Base-by-base conservation (phyloP, 2,329 filamentous ascomycete genomes). In the Periconia sp. region DNA sequence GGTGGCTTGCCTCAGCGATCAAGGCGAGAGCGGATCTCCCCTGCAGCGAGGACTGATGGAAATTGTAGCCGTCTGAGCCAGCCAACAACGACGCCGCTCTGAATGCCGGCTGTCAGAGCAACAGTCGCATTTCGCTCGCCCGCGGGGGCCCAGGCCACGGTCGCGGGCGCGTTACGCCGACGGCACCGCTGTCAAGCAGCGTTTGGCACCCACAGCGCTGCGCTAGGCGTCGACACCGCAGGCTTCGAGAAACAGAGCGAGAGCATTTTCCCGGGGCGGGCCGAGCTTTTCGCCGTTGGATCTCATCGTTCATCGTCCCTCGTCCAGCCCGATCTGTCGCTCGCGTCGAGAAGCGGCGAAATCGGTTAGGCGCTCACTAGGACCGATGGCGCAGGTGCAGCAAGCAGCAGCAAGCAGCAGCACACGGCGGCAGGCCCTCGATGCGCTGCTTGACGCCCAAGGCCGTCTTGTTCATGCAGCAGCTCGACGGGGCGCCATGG, bases 211-310 rank as follows among this genome's bases (percentile, higher is more conserved):
- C n/a, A 34, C 5, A 19, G 8, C 5, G 54, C 52, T 50, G 54
- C 55, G 55, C 59, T 53, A 58, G 53, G 43, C 44, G 50, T 54
- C 48, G 59, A 52, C 40, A 48, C 49, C 52, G 50, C 55, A 58
- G 57, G 56, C 62, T 69, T 70, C 65, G 61, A 68, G 63, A 67
- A 69, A 55, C 16, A 39, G 17, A 9, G 11, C 59, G n/a, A n/a
- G n/a, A 57, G 55, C 54, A 50, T 56, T 62, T 57, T 65, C 56
- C 65, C 65, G 65, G 65, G 52, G 65, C 66, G 66, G 66, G 65
- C 66, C 66, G 66, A 64, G 59, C 61, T 63, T 59, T 60, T 66
- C 52, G 56, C 62, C 66, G 65, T 68, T 66, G 50, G 52, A 56
- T 54, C 48, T 47, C 43, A 50, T 17, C 30, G 18, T 17, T 36